phyloP scores from a whole-genome alignment of 2,329 filamentous ascomycete species.

The Fusarium sp. region DNA sequence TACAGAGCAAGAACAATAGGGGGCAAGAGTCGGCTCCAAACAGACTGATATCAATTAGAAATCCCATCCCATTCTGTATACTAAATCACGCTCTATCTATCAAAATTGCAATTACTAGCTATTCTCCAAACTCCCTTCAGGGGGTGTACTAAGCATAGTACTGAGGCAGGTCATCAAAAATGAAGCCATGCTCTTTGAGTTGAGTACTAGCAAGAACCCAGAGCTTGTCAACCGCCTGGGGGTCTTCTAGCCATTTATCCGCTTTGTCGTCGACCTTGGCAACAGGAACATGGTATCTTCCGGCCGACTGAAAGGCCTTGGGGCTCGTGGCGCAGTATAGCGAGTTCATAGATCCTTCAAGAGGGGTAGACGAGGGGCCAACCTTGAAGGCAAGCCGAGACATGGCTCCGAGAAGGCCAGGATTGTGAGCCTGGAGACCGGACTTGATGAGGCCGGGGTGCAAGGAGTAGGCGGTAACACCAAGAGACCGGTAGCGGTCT shows the following conservation, averaged over 20 bases:
- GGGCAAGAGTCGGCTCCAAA: not conserved
- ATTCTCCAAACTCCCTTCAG: not conserved
- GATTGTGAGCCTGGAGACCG: conserved; percentile 28
- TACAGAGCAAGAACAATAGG: not conserved
- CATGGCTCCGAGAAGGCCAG: conserved; percentile 25
- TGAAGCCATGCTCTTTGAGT: conserved; percentile 15
- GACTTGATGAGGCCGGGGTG: conserved; percentile 40
- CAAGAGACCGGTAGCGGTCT: conserved; percentile 28
- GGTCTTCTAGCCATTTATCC: conserved; percentile 36
- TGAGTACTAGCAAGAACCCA: conserved; percentile 21
- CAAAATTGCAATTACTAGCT: not conserved
- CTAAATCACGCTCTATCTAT: not conserved
- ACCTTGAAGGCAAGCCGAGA: conserved; percentile 30
- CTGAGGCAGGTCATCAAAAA: conserved; percentile 1
- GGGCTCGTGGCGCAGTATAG: conserved; percentile 37
- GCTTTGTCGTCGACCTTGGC: conserved; percentile 28
- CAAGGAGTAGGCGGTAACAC: conserved; percentile 39
- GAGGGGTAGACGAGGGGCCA: conserved; percentile 16
- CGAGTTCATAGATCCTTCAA: conserved; percentile 38
- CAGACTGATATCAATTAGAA: not conserved
- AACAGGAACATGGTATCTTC: conserved; percentile 32
- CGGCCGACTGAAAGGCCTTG: conserved; percentile 8
- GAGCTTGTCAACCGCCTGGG: conserved; percentile 19
- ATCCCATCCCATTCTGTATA: not conserved
- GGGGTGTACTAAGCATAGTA: not conserved